Evolutionary conservation across 1,284 basidiomycete genomes (phyloP).

Genomic region (Cryptococcus amylolentus): DNA sequence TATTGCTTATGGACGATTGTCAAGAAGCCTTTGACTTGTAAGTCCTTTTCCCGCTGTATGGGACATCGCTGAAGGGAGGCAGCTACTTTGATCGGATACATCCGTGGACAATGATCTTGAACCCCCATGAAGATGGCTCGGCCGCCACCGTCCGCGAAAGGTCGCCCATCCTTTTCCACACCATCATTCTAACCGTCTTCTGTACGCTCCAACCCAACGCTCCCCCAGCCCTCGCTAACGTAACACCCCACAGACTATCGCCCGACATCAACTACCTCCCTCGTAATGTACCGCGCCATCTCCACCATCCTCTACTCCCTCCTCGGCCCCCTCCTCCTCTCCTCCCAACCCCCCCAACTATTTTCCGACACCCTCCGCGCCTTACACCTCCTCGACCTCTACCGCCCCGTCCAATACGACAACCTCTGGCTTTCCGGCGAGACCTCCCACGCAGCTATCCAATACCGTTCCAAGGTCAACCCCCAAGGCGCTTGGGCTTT

Average conservation of each 20-base stretch:
- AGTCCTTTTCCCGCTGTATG: neutral
- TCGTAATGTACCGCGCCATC: neutral
- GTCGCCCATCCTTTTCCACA: neutral
- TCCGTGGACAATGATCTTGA: neutral
- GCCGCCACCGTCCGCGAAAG: neutral
- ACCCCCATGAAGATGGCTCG: neutral
- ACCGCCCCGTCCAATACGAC: neutral
- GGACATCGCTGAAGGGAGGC: neutral
- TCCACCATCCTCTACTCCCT: neutral
- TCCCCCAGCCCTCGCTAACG: neutral
- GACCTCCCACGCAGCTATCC: neutral
- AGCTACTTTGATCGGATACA: neutral
- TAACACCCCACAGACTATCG: neutral
- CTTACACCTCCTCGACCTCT: neutral
- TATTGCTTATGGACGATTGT: neutral
- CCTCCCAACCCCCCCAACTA: neutral
- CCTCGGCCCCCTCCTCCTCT: neutral
- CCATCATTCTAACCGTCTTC: neutral
- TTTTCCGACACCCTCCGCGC: neutral
- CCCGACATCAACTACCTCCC: neutral
- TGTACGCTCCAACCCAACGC: neutral
- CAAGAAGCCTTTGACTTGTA: neutral
- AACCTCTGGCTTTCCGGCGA: neutral
- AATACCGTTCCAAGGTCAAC: neutral
- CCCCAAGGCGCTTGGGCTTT: neutral